Percentiles rank a stretch among this genome's conserved stretches.
phyloP scores from a whole-genome alignment of 345 rosid genomes.

The Nephelium lappaceum region DNA sequence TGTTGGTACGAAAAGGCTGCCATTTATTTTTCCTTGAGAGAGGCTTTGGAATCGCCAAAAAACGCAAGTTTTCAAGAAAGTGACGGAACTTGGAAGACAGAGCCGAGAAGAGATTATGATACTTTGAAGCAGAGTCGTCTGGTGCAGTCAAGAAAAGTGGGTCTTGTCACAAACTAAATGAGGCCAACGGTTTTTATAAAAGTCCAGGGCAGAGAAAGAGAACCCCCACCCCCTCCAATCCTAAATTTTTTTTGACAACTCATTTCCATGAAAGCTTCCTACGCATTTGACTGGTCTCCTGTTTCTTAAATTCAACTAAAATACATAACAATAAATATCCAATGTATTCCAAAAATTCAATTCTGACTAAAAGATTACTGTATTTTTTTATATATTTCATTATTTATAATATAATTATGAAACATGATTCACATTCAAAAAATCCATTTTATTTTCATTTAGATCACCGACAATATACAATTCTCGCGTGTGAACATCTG shows the following conservation, averaged over 20 bases:
- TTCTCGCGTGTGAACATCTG: no score
- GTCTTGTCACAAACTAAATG: constrained; percentile 17
- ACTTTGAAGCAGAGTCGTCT: not conserved
- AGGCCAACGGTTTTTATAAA: constrained; percentile 30
- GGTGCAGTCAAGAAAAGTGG: constrained; percentile 26
- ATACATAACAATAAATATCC: no score
- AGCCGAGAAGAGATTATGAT: constrained; percentile 20
- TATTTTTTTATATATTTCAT: no score
- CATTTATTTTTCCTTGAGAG: constrained; percentile 32
- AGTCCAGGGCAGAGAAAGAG: constrained; percentile 12
- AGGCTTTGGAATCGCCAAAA: constrained; percentile 21
- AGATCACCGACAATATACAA: no score
- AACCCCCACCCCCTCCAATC: no score
- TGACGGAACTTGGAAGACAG: constrained; percentile 22
- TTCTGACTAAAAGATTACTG: no score
- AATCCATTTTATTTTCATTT: no score
- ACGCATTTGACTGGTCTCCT: constrained; percentile 39
- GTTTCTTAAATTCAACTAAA: not conserved
- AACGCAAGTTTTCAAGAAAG: constrained; percentile 34
- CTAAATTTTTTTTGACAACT: not conserved
- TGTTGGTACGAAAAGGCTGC: constrained; percentile 59
- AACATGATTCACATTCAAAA: no score
- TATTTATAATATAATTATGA: no score
- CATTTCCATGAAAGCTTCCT: constrained; percentile 13
- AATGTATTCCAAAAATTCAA: no score